phyloP scores from a whole-genome alignment of 805 yeast genomes.

The Lipomyces chichibuensis region DNA sequence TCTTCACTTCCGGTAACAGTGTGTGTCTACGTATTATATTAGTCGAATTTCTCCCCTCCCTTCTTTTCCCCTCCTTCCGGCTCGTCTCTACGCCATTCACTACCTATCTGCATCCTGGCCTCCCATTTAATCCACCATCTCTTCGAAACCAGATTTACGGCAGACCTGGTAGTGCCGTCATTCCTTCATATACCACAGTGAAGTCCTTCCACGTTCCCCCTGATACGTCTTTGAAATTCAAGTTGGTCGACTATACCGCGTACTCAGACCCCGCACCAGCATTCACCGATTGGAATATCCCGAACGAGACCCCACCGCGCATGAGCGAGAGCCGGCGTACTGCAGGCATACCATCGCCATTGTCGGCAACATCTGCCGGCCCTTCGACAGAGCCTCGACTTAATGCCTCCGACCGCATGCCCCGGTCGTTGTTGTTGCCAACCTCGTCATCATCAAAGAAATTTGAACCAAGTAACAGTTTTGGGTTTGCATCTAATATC shows the following conservation, averaged over 20 bases:
- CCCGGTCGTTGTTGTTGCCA: neutral
- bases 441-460: neutral
- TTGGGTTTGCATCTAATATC: neutral
- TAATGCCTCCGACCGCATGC: neutral
- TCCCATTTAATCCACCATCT: no score
- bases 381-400: neutral
- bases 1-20: no score
- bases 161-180: neutral
- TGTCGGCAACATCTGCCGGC: neutral
- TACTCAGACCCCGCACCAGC: neutral
- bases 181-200: neutral
- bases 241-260: neutral
- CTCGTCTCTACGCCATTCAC: no score
- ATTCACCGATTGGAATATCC: neutral
- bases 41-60: no score
- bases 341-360: neutral
- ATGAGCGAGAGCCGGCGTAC: neutral
- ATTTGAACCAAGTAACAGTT: neutral
- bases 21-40: no score
- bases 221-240: neutral
- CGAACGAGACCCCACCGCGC: neutral
- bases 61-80: no score
- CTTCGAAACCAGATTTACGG: neutral
- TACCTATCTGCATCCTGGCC: no score
- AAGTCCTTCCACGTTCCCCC: neutral